These are phyloP conservation scores for Penicillium sp. DNA, from an alignment of 2,329 filamentous ascomycete genomes.

Conservation along the genomic window DNA sequence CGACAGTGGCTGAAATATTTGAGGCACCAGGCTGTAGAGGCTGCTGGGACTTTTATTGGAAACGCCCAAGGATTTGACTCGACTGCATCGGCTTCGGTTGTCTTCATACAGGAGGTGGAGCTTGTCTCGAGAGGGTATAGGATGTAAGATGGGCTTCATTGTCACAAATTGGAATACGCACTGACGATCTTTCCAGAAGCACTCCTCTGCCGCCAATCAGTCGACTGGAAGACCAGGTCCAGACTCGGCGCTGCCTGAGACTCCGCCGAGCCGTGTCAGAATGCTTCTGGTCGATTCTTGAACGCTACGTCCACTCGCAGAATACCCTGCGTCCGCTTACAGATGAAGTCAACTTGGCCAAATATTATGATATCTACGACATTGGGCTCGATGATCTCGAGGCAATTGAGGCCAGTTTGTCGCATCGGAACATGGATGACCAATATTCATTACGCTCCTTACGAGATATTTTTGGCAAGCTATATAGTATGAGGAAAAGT, in stretches of 20 bases:
- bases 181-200: slow-evolving; percentile 62
- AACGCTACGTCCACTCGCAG: slow-evolving; percentile 72
- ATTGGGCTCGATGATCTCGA: slow-evolving; percentile 73
- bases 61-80: slow-evolving; percentile 82
- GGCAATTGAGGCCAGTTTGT: slow-evolving; percentile 69
- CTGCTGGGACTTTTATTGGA: slow-evolving; percentile 70
- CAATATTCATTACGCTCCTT: slow-evolving; percentile 76
- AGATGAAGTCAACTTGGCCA: slow-evolving; percentile 80
- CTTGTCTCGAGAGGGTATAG: slow-evolving; percentile 88
- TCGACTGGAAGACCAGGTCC: slow-evolving; percentile 80
- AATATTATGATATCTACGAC: slow-evolving; percentile 89
- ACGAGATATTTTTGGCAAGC: slow-evolving; percentile 78
- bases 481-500: slow-evolving; percentile 80
- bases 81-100: slow-evolving; percentile 73
- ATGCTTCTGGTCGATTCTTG: slow-evolving; percentile 71
- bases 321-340: slow-evolving; percentile 72
- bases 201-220: slow-evolving; percentile 90
- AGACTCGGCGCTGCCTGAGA: slow-evolving; percentile 77
- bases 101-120: slow-evolving; percentile 92
- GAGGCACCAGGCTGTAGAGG: slow-evolving; percentile 72
- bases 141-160: slow-evolving; percentile 60
- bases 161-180: slow-evolving; percentile 16
- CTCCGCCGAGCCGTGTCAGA: slow-evolving; percentile 76
- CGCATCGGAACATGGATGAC: slow-evolving; percentile 72
- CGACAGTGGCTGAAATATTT: slow-evolving; percentile 82